Base-by-base conservation (phyloP, 108 stramenopile species). In the Nitzschia putrida region DNA sequence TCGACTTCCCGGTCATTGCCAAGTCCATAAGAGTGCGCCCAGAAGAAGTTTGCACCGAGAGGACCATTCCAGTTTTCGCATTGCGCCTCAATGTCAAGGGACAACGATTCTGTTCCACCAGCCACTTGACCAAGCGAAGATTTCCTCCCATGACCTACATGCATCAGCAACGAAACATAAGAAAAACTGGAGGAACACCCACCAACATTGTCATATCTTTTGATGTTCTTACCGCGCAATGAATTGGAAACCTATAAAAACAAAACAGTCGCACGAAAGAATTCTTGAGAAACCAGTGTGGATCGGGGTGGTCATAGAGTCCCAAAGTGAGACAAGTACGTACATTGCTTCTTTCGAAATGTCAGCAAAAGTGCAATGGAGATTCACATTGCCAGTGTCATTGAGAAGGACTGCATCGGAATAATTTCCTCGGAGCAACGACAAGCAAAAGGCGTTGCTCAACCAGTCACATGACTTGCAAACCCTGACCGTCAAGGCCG, bases 321-420 rank as follows among this genome's bases (percentile, higher is more conserved):
- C 58, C 12, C 29, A 59, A 59, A 39, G 38, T 26, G 38, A 59
- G 51, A 0, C 12, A 52, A 10, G 9, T 21, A 38, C 77, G 41
- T 54, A 78, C 83, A 83, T 79, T 41, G 83, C 71, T 74, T 82
- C 79, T 50, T 74, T 12, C 39, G 76, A 13, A 66, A 86, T 81
- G 77, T 88, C 77, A 8, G 86, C 87, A 71, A 92, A 89, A 0
- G 76, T 80, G 58, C 69, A 74, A 8, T 88, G 80, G 18, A 88
- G 61, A 58, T 93, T 93, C 50, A 93, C 64, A 68, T 93, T 93
- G 8, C 88, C 87, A 21, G 85, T 86, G 37, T 67, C 61, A 72
- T 83, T 84, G 38, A 89, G 40, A 26, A 65, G 66, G 8, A 86
- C 25, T 3, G 78, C 88, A 53, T 76, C 68, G 20, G 69, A 73